These are phyloP conservation scores for Penicillium waksmanii DNA, from an alignment of 495 filamentous ascomycete species.

Conservation along the genomic window DNA sequence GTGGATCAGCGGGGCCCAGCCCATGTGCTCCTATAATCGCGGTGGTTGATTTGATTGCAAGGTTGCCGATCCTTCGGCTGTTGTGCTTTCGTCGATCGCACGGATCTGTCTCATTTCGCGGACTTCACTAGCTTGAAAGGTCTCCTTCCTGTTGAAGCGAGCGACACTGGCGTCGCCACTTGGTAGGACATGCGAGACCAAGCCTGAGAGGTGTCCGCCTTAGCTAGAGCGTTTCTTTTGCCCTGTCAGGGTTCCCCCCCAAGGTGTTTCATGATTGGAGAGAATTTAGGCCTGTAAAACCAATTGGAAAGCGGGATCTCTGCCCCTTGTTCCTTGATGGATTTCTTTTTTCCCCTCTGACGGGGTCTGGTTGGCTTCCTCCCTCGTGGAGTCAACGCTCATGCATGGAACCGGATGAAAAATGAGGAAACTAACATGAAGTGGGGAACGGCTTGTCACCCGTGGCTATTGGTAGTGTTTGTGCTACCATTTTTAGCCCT, in stretches of 20 bases:
- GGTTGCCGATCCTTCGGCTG: conserved; percentile 37
- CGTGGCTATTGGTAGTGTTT: neutral
- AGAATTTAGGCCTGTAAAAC: neutral
- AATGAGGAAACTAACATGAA: neutral
- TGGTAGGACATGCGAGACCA: neutral
- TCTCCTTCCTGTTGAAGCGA: conserved; percentile 24
- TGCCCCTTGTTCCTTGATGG: conserved; percentile 8
- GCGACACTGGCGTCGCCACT: neutral
- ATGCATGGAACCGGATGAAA: conserved; percentile 1
- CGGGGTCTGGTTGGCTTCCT: neutral
- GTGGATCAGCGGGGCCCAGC: conserved; percentile 24
- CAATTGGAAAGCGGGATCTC: neutral
- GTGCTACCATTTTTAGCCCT: conserved; percentile 3
- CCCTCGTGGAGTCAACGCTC: conserved; percentile 12
- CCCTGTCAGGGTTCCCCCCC: too few species aligned
- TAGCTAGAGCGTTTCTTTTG: neutral
- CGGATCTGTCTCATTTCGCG: conserved; percentile 28
- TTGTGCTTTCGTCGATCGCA: conserved; percentile 25
- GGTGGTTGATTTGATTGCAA: conserved; percentile 36
- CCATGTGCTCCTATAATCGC: conserved; percentile 20
- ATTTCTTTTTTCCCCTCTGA: conserved; percentile 2
- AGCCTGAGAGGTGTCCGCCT: neutral
- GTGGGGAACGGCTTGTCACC: conserved; percentile 1
- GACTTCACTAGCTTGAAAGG: conserved; percentile 15
- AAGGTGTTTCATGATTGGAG: neutral